Evolutionary conservation across 1,139 yeast species (phyloP), one percentile per base, ranked within the genome.

Genomic region (Blastobotrys niveus): DNA sequence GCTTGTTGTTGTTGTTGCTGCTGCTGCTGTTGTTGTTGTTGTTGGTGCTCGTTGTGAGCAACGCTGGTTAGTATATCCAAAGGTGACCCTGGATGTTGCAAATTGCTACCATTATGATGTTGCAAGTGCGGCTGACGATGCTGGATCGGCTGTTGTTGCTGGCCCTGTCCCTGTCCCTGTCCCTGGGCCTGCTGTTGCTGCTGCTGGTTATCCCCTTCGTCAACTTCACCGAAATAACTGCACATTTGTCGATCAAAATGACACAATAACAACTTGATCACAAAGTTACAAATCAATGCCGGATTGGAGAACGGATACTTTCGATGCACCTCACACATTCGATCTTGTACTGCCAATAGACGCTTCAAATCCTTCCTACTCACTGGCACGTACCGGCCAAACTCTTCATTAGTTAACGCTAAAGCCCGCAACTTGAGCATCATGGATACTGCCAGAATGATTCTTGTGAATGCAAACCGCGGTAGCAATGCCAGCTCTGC

Each of bases 391-490:
- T 58, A 69, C 32, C 60, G 65, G 33, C 59, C 70, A 47, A 75
- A 71, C 26, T 74, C 68, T 1, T 84, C 81, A 12, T 78, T 66
- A 5, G 80, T 72, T 31, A 80, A 59, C 15, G 76, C 72, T 44
- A 79, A 64, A 52, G 73, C 79, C 30, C 87, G 65, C 40, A 81
- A 65, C 49, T 85, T 70, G 43, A 82, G 64, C 14, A 82, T 64
- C 70, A 80, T 76, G 9, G 87, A 85, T 0, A 80, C 79, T 2
- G 85, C 78, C 58, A 80, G 82, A 39, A 82, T 74, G 43, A 84
- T 65, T 53, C 94, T 67, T 1, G 87, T 73, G 45, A 76, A 75
- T 52, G 77, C 77, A 49, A 79, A 72, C 47, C 82, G 66, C 2
- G 94, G 94, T 41, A 79, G 66, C 3, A 72, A 63, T 0, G 82